Evolutionary conservation across 805 yeast species (phyloP), one percentile per base, ranked within the genome.

Genomic region (Candida odintsovae): DNA sequence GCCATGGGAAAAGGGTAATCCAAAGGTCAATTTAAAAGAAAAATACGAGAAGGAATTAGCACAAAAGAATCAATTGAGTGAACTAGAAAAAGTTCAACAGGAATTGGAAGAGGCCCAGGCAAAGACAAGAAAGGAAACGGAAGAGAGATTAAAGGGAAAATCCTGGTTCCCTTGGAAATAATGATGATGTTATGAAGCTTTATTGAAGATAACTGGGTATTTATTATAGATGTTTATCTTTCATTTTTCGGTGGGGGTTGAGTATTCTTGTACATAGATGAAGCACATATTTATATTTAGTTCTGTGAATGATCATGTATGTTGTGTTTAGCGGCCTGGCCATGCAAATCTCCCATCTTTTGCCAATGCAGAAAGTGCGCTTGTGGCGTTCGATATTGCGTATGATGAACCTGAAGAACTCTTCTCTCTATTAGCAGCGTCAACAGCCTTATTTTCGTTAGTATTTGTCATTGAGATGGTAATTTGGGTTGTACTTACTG

Each of bases 1-100:
- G 1, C 94, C 95, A 0, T 84, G 86, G 76, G 92, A 76, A 36
- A 56, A 50, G 19, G 59, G 61, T 16, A 52, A 53, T n/a, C 59
- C 60, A 43, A 56, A 50, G 38, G 54, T 56, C 28, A 59, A 73
- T 47, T 73, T 76, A 41, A 70, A 72, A 45, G 76, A 76, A 50
- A 61, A 64, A 40, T 74, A 74, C 50, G 78, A 77, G 56, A 69
- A 67, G 58, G 73, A 70, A 50, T 62, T 63, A 49, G 86, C 80
- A 26, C 69, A 63, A 40, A 59, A 67, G 57, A 59, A 60, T 57
- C 66, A 63, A 66, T 50, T 66, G 70, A 60, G 60, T 13, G 78
- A 77, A 46, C 52, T 78, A 26, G 71, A 65, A 11, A 59, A 57
- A 39, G 59, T 73, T 31, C 70, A 75, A 57, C 53, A 61, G 48